A percentile compares a stretch with the other conserved stretches of the same genome.
phyloP scores from a whole-genome alignment of 2,329 filamentous ascomycete species.

The Colletotrichum liriopes region DNA sequence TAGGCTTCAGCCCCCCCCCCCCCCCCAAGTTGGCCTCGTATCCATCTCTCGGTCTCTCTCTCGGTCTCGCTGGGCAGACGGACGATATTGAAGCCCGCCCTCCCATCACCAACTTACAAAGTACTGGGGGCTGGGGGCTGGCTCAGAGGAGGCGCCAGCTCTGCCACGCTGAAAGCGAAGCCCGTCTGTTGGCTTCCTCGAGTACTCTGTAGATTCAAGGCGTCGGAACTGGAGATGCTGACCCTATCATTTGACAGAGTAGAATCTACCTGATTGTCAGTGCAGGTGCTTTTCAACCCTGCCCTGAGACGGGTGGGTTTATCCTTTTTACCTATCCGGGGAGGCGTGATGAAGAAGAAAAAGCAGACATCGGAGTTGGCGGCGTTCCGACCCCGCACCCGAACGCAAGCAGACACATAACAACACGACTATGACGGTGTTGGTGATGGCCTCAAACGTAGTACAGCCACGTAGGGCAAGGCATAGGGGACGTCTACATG shows the following conservation, averaged over 20 bases:
- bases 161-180: not conserved
- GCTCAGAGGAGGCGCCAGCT: not conserved
- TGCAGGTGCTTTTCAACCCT: not conserved
- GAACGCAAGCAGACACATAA: slow-evolving; percentile 20
- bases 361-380: not conserved
- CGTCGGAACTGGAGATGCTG: not conserved
- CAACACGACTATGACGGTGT: not conserved
- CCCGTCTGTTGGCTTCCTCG: no score
- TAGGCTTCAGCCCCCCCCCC: not conserved
- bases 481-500: not conserved
- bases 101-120: not conserved
- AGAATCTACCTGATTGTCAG: not conserved
- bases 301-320: not conserved
- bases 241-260: not conserved
- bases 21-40: not conserved
- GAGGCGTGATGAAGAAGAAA: not conserved
- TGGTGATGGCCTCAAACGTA: not conserved
- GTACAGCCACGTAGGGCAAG: slow-evolving; percentile 2
- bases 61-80: not conserved
- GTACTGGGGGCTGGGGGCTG: not conserved
- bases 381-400: not conserved
- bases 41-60: not conserved
- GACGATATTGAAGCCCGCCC: not conserved
- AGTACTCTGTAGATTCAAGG: not conserved
- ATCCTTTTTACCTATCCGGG: not conserved